These are phyloP conservation scores for Fusarium clavum DNA, from an alignment of 2,329 filamentous ascomycete genomes.

Conservation along the genomic window DNA sequence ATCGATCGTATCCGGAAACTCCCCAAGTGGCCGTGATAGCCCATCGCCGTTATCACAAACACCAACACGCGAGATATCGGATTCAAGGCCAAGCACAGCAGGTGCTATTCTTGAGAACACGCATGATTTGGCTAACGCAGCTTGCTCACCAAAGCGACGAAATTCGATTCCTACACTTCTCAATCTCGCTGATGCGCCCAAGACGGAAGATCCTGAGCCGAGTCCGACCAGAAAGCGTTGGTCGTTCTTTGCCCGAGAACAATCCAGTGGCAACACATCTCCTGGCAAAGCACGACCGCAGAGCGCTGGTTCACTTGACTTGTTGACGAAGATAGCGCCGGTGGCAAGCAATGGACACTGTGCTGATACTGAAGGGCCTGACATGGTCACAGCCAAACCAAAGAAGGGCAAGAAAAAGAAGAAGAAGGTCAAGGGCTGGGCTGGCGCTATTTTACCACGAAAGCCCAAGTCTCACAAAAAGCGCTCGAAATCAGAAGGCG, in stretches of 20 bases:
- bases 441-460: slow-evolving; percentile 73
- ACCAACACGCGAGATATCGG: slow-evolving; percentile 56
- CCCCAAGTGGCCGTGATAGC: slow-evolving; percentile 56
- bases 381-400: slow-evolving; percentile 33
- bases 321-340: slow-evolving; percentile 47
- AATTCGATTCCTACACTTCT: slow-evolving; percentile 70
- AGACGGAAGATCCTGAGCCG: slow-evolving; percentile 53
- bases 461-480: slow-evolving; percentile 66
- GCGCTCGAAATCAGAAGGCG: slow-evolving; percentile 53
- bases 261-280: slow-evolving; percentile 59
- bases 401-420: slow-evolving; percentile 56
- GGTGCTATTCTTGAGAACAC: slow-evolving; percentile 73
- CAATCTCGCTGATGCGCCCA: slow-evolving; percentile 53
- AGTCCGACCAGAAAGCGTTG: slow-evolving; percentile 69
- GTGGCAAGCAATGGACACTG: slow-evolving; percentile 55
- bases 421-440: slow-evolving; percentile 82
- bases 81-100: slow-evolving; percentile 75
- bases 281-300: slow-evolving; percentile 61
- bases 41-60: slow-evolving; percentile 53
- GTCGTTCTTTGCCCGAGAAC: slow-evolving; percentile 73
- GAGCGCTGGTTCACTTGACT: slow-evolving; percentile 61
- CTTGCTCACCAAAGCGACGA: slow-evolving; percentile 60
- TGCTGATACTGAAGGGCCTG: slow-evolving; percentile 38
- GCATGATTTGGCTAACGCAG: slow-evolving; percentile 36
- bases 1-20: slow-evolving; percentile 74